These are phyloP conservation scores for Beauveria pseudobassiana DNA, from an alignment of 2,329 filamentous ascomycete species.

Conservation along the genomic window DNA sequence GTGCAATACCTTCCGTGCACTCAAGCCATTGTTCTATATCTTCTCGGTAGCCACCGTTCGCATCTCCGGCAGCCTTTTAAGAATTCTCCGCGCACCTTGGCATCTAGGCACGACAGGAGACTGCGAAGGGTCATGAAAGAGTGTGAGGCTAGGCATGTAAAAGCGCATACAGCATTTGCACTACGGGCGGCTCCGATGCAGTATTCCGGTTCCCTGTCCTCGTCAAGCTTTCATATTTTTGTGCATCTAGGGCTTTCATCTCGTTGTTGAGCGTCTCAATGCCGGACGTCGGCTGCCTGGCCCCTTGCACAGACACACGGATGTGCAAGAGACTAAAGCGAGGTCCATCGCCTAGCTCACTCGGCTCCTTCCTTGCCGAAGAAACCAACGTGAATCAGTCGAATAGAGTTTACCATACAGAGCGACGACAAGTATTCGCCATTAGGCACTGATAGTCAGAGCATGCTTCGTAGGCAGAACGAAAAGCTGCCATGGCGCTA, in stretches of 20 bases:
- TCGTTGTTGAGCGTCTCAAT: background rate
- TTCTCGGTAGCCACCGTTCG: background rate
- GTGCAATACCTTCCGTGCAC: background rate
- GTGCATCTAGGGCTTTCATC: background rate
- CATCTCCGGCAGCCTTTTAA: background rate
- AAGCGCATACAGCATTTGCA: background rate
- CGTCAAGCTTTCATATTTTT: background rate
- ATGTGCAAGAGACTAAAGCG: background rate
- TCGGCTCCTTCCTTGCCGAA: background rate
- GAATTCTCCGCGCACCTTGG: background rate
- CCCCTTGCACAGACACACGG: background rate
- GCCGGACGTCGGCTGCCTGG: too few species aligned
- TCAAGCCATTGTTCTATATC: background rate
- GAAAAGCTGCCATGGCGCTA: background rate
- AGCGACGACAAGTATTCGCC: background rate
- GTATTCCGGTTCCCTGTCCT: background rate
- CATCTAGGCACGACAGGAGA: background rate
- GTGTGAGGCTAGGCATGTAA: background rate
- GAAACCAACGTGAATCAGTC: background rate
- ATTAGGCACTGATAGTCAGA: background rate
- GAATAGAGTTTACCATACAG: background rate
- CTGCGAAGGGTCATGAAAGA: background rate
- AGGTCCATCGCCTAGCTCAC: background rate
- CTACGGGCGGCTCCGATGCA: background rate
- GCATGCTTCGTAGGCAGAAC: background rate